Base-by-base conservation (phyloP, 768 basidiomycete genomes). In the Rhodosporidiobolus sp. region DNA sequence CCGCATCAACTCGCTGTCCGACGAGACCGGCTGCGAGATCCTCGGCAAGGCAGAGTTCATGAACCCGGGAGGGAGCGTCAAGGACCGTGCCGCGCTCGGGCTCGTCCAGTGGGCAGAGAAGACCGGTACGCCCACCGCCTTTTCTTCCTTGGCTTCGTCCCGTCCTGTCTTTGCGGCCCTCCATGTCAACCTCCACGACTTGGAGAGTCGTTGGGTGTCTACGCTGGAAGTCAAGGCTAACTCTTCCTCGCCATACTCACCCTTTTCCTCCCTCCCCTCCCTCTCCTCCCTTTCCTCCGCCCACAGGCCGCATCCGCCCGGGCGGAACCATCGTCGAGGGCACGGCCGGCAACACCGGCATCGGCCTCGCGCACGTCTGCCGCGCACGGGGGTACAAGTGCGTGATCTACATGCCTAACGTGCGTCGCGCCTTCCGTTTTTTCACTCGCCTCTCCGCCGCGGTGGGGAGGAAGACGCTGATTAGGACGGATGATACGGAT, bases 291-390 rank as follows among this genome's bases (percentile, higher is more conserved):
- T n/a, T 34, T 52, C 35, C 34, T 30, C 30, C 53, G 1, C 48
- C 22, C 24, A 12, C 68, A 79, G 77, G 54, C 68, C 90, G 92
- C 56, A 85, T 99, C 69, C 87, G 88, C 79, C 87, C 92, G 3
- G 95, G 94, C n/a, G 95, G 95, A 3, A 97, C 94, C 4, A 88
- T 99, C 68, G 93, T 99, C 9, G 95, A 99, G 81, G 95, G 95
- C 6, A 99, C 95, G 5, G 95, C 95, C 50, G 95, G 95, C 24
- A 99, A 99, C 83, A 99, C 95, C 14, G 95, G 76, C 17, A 76
- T 75, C 43, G 71, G 77, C 32, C 65, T 75, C 49, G 77, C 92
- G 11, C 93, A 94, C 79, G 94, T 98, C 65, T 97, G 96, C 82
- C 84, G 96, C 75, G 87, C 92, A 12, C 87, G 85, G 77, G 94